Conservation (phyloP, 2,329 filamentous ascomycete species). For the Furcasterigmium sp. region DNA sequence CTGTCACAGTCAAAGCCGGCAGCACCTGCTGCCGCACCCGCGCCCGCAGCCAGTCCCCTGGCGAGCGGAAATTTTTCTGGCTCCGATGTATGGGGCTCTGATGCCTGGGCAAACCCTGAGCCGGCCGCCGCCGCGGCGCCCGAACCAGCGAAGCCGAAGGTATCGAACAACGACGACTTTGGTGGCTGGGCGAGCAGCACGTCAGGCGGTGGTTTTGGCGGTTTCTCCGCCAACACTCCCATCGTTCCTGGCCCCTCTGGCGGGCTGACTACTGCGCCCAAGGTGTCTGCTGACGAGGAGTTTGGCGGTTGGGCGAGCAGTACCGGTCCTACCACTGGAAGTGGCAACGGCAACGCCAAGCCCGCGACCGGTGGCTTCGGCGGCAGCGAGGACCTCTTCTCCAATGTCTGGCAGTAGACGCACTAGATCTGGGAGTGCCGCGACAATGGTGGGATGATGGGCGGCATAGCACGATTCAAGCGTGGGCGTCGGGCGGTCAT, state of each 20-base stretch:
- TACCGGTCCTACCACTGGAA: slow-evolving; percentile 36
- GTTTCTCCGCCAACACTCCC: slow-evolving; percentile 38
- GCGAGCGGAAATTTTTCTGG: slow-evolving; percentile 36
- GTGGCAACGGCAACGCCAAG: slow-evolving; percentile 39
- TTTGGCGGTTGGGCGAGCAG: slow-evolving; percentile 92
- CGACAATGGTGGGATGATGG: too few relatives aligned
- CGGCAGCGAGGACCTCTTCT: slow-evolving; percentile 81
- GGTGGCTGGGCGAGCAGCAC: slow-evolving; percentile 43
- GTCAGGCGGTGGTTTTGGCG: slow-evolving; percentile 12
- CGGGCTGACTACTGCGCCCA: slow-evolving; percentile 59
- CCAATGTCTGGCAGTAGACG: slow-evolving; percentile 88
- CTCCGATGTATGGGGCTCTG: slow-evolving; percentile 78
- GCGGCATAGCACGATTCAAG: background rate
- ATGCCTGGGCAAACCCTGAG: slow-evolving; percentile 72
- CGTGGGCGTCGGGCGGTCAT: too few relatives aligned
- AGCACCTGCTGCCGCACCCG: slow-evolving; percentile 29
- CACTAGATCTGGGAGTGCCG: too few relatives aligned
- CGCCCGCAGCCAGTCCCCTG: slow-evolving; percentile 24
- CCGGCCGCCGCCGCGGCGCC: slow-evolving; percentile 45
- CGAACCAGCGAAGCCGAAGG: slow-evolving; percentile 49
- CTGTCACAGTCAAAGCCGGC: slow-evolving; percentile 51
- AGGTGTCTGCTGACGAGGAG: slow-evolving; percentile 84
- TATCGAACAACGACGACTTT: slow-evolving; percentile 47
- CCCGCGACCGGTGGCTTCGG: slow-evolving; percentile 52
- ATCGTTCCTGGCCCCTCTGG: slow-evolving; percentile 59